A percentile compares a stretch with the other conserved stretches of the same genome.
Evolutionary conservation across 164 flowering plant genomes (phyloP).

Genomic region (Sedum album): DNA sequence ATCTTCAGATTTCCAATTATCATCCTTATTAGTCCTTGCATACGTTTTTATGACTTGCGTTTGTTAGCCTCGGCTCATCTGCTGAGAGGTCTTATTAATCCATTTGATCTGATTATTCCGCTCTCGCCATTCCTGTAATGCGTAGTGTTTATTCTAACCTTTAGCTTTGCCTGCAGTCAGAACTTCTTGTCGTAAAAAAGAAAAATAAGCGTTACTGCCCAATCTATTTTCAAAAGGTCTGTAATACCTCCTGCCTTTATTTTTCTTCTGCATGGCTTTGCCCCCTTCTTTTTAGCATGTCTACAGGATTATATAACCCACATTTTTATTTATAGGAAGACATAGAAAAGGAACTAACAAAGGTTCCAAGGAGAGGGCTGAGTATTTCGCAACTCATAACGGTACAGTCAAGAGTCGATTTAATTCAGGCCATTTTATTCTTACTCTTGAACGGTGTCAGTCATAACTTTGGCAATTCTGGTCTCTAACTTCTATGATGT

Average conservation of each 20-base stretch:
- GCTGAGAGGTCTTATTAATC: not conserved
- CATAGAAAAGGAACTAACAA: slow-evolving; percentile 66
- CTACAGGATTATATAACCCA: not conserved
- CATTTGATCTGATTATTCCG: not conserved
- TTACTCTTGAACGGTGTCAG: not conserved
- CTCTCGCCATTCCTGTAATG: not conserved
- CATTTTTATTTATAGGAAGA: slow-evolving; percentile 52
- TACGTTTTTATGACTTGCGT: not conserved
- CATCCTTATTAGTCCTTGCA: not conserved
- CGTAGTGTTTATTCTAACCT: not conserved
- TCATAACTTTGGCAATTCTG: not conserved
- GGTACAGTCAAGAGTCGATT: slow-evolving; percentile 27
- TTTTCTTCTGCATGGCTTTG: not conserved
- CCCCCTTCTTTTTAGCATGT: not conserved
- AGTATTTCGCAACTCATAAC: slow-evolving; percentile 37
- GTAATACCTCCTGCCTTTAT: slow-evolving; percentile 13
- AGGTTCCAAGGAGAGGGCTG: slow-evolving; percentile 50
- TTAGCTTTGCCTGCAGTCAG: slow-evolving; percentile 53
- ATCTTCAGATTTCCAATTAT: not conserved
- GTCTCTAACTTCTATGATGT: not conserved
- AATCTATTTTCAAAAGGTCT: slow-evolving; percentile 82
- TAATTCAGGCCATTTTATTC: not conserved
- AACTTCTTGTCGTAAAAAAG: slow-evolving; percentile 77
- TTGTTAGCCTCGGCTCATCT: not conserved
- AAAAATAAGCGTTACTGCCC: slow-evolving; percentile 79